Evolutionary conservation across 129 eudicot species (phyloP).

Genomic region (Daucus carota): DNA sequence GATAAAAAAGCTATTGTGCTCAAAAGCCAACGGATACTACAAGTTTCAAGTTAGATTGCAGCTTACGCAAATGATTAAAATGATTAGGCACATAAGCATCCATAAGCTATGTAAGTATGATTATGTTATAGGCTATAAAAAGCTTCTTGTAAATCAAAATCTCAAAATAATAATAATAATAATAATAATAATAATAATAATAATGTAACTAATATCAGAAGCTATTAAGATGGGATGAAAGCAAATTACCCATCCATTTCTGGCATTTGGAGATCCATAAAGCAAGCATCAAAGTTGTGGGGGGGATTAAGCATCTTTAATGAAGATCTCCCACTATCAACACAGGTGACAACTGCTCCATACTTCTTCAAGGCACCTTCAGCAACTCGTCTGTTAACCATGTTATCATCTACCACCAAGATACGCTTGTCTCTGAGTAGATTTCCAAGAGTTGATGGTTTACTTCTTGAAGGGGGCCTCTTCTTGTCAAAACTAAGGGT

Average conservation of each 20-base stretch:
- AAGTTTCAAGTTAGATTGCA: not conserved
- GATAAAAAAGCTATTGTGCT: not conserved
- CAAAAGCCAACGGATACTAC: not conserved
- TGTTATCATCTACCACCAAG: conserved; percentile 89
- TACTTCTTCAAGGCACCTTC: conserved; percentile 88
- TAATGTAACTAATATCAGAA: not conserved
- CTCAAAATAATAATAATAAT: not conserved
- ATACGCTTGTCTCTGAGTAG: conserved; percentile 48
- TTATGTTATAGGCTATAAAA: not conserved
- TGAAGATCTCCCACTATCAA: conserved; percentile 67
- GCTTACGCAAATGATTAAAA: not conserved
- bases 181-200: not conserved
- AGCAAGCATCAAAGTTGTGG: conserved; percentile 81
- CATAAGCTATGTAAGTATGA: not conserved
- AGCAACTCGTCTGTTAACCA: conserved; percentile 80
- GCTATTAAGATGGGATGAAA: not conserved
- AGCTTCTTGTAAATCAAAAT: not conserved
- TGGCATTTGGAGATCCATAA: conserved; percentile 99
- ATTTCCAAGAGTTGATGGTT: conserved; percentile 43
- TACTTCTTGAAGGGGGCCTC: conserved; percentile 26
- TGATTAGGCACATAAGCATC: not conserved
- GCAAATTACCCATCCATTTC: conserved; percentile 82
- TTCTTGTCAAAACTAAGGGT: conserved; percentile 34
- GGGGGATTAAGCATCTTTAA: conserved; percentile 60
- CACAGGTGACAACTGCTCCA: conserved; percentile 76